Evolutionary conservation across 805 yeast genomes (phyloP), one percentile per base, ranked within the genome.

Genomic region (Candida boleticola): DNA sequence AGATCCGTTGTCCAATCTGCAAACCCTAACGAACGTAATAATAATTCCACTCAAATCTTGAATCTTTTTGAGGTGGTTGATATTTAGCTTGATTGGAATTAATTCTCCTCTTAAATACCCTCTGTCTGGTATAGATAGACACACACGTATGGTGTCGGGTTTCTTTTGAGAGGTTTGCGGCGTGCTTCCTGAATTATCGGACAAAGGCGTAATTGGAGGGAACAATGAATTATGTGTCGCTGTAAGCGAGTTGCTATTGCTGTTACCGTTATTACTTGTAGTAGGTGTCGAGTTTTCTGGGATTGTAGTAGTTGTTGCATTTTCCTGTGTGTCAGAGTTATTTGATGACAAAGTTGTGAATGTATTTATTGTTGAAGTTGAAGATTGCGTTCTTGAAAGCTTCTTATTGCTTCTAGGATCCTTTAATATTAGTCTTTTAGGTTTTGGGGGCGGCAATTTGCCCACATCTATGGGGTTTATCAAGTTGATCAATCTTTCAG

Each of bases 61-160:
- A 23, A 87, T 73, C 44, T 79, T 77, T 59, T 85, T 83, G 49
- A 84, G 76, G 59, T 89, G 96, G 36, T 77, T 71, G 32, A 89
- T 68, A 21, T 71, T 62, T 23, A 90, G 65, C 51, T 79, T 82
- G 10, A 90, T 75, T 0, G 95, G 93, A 0, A 90, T 77, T 1
- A 74, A 57, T 55, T 89, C 97, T 19, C 96, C 96, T 25, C 89
- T 72, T 1, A 86, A 63, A 54, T 74, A 89, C 0, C 97, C 97
- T 30, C 83, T 67, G 32, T 76, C 74, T 1, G 88, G 63, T 5
- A 68, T 58, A 16, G 59, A 66, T 38, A 70, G 49, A 14, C 63
- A 45, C 4, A 69, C 71, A 33, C 63, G 63, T 30, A 71, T 70
- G n/a, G 60, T 49, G 26, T 57, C 63, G 1, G 61, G 59, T 39